Percentiles rank a stretch among this genome's conserved stretches.
Evolutionary conservation across 164 flowering plant genomes (phyloP).

Genomic region (Macadamia integrifolia): DNA sequence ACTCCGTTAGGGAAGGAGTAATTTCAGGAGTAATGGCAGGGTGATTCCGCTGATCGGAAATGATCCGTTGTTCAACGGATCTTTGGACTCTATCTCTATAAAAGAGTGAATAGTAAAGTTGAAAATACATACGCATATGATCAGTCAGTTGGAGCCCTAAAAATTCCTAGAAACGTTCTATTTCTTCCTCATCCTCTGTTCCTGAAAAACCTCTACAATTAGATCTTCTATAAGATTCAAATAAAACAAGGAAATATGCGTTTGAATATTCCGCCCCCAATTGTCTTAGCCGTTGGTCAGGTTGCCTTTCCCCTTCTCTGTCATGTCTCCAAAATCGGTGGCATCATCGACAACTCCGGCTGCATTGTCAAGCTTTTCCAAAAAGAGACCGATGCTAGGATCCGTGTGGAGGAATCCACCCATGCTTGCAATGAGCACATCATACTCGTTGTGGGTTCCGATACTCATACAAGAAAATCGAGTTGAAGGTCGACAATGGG

Average conservation of each 20-base stretch:
- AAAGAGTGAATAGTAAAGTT: no score
- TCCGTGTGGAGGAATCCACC: constrained; percentile 56
- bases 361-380: constrained; percentile 50
- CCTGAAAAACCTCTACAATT: no score
- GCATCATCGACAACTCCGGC: constrained; percentile 82
- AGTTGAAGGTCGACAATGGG: constrained; percentile 4
- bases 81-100: no score
- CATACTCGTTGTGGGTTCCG: constrained; percentile 37
- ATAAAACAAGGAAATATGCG: no score
- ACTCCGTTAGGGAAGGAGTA: no score
- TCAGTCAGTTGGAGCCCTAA: no score
- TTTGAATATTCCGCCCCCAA: constrained; percentile 22
- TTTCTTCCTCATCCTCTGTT: no score
- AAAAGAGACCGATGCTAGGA: constrained; percentile 51
- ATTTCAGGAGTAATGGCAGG: no score
- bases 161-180: no score
- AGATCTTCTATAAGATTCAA: background rate
- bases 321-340: constrained; percentile 61
- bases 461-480: constrained; percentile 12
- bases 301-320: constrained; percentile 65
- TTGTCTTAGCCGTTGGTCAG: constrained; percentile 38
- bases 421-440: constrained; percentile 44
- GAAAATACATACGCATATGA: no score
- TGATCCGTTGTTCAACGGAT: no score
- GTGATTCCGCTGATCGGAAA: no score